Evolutionary conservation across 2,329 filamentous ascomycete species (phyloP).

Genomic region (Clonostachys byssicola): DNA sequence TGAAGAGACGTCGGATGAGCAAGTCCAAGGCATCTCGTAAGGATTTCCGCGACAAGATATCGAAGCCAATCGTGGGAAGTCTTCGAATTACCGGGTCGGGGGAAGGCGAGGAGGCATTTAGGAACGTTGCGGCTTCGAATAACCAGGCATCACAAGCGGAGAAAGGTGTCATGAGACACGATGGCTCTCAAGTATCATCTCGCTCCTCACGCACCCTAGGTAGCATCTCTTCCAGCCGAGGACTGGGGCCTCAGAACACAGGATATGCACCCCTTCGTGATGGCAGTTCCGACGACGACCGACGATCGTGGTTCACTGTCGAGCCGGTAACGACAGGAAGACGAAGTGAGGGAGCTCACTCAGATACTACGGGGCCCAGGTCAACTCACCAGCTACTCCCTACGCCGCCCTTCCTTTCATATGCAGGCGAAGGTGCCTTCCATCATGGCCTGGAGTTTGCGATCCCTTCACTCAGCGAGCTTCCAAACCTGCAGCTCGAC

Average conservation of each 20-base stretch:
- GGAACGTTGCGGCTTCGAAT: conserved; percentile 5
- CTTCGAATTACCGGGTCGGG: conserved; percentile 17
- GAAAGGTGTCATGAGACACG: conserved; percentile 14
- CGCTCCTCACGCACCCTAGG: conserved; percentile 18
- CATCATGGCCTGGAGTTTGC: conserved; percentile 17
- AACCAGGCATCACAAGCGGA: conserved; percentile 8
- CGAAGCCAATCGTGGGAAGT: conserved; percentile 19
- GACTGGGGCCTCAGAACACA: conserved; percentile 10
- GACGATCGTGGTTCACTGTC: conserved; percentile 28
- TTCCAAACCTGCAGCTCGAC: conserved; percentile 9
- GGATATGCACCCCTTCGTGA: conserved; percentile 3
- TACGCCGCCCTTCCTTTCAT: conserved; percentile 16
- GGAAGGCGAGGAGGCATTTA: conserved; percentile 11
- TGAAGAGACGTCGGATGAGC: conserved; percentile 20
- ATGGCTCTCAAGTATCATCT: conserved; percentile 12
- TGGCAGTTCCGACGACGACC: conserved; percentile 13
- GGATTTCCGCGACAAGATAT: conserved; percentile 23
- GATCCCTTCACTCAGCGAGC: conserved; percentile 17
- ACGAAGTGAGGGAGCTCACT: conserved; percentile 16
- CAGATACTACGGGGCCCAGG: conserved; percentile 17
- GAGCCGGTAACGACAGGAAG: conserved; percentile 15
- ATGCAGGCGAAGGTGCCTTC: conserved; percentile 15
- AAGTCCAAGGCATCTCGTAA: conserved; percentile 16
- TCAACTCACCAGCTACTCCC: conserved; percentile 24
- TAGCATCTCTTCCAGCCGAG: conserved; percentile 11